Evolutionary conservation across 2,329 filamentous ascomycete species (phyloP), one percentile per base, ranked within the genome.

Genomic region (Talaromyces piceae): DNA sequence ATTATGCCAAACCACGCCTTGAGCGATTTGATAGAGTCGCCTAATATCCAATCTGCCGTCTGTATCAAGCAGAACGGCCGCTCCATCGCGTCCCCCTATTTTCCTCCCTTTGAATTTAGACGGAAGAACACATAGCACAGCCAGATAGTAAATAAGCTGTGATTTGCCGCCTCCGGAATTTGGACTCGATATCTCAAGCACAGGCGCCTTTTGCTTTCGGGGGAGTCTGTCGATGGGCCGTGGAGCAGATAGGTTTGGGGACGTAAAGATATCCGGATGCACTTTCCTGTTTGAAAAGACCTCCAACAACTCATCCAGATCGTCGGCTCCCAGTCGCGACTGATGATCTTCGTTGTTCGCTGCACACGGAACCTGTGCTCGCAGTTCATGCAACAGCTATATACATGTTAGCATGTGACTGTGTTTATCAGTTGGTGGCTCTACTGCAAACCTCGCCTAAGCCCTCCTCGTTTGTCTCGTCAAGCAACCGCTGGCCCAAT

Each of bases 91-190:
- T 16, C 80, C 79, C 23, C 65, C 62, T 1, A 77, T 57, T 1
- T 57, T 47, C 11, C 65, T 53, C 8, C 62, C 60, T 1, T 63
- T 56, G 48, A 62, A 56, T 4, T 57, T 53, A 9, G 57, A 49
- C 0, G 80, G 79, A 0, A 84, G 68, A 7, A 81, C 67, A 28
- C 77, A 73, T 8, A 72, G 59, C 2, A 76, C 73, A 25, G 72
- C 72, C 37, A 84, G 64, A 53, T 78, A 73, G 64, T 83, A 81
- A 30, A 84, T 67, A 0, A 85, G 61, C 30, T 79, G 75, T 1
- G 81, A 79, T 64, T 82, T 83, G 8, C 81, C 82, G 9, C 73
- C 68, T 23, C 73, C 74, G 3, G 79, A 67, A 11, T 68, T 67
- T 30, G 69, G 65, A 47, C 78, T 79, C 18, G 75, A 71, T 43